Evolutionary conservation across 768 basidiomycete species (phyloP).

Genomic region (Lactifluus echinatus): DNA sequence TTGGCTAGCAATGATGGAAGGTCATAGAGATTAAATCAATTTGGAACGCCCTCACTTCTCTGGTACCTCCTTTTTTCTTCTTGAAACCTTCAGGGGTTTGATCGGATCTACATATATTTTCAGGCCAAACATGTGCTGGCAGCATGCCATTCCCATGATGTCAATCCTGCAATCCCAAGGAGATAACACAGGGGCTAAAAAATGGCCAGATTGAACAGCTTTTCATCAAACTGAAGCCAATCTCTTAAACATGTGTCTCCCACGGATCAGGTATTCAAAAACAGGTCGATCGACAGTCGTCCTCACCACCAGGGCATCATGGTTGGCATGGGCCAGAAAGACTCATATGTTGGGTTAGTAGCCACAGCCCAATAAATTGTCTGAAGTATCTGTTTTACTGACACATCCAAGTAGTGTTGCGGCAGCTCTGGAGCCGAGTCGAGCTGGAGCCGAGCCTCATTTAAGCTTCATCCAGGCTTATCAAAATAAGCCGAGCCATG

Average conservation of each 20-base stretch:
- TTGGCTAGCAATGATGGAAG: constrained; percentile 15
- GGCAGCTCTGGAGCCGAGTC: too few relatives aligned
- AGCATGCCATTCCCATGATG: constrained; percentile 27
- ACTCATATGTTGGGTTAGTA: constrained; percentile 87
- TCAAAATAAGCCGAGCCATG: too few relatives aligned
- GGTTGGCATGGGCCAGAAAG: constrained; percentile 96
- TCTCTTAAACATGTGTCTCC: background rate
- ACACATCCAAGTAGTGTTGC: too few relatives aligned
- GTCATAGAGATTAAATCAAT: constrained; percentile 3
- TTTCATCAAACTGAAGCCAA: constrained; percentile 9
- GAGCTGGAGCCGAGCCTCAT: too few relatives aligned
- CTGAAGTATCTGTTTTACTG: constrained; percentile 4
- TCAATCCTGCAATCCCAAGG: constrained; percentile 27
- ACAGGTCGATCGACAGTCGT: constrained; percentile 86
- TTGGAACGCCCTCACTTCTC: constrained; percentile 21
- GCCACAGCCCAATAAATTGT: too few relatives aligned
- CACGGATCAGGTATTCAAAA: too few relatives aligned
- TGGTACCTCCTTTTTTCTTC: constrained; percentile 3
- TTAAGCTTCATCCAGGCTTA: too few relatives aligned
- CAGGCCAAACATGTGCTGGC: constrained; percentile 17
- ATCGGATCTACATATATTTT: background rate
- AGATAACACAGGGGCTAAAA: constrained; percentile 34
- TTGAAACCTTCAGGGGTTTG: background rate
- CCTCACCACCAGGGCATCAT: constrained; percentile 93
- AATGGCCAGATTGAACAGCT: constrained; percentile 38